These are phyloP conservation scores for Psilocybe mexicana DNA, from an alignment of 1,284 basidiomycete genomes.

Conservation along the genomic window DNA sequence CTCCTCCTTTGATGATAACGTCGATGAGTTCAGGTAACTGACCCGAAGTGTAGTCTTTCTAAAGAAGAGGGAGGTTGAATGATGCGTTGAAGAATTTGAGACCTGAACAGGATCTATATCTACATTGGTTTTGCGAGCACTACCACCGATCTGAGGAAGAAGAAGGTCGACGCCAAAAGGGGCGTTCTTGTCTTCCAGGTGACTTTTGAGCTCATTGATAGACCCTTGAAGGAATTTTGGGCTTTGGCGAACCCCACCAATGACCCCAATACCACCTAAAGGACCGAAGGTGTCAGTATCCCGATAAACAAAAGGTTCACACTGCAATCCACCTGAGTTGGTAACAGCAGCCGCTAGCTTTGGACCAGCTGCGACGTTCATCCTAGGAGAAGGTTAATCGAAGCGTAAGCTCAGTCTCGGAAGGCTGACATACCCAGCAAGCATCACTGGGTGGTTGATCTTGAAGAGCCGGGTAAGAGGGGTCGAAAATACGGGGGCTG, in stretches of 20 bases:
- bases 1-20: constrained; percentile 77
- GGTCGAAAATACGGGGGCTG: constrained; percentile 58
- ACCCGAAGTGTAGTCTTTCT: constrained; percentile 79
- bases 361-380: constrained; percentile 85
- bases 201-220: constrained; percentile 68
- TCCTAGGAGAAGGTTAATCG: constrained; percentile 42
- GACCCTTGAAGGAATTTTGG: constrained; percentile 64
- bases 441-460: constrained; percentile 83
- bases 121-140: constrained; percentile 80
- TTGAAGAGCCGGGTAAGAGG: constrained; percentile 70
- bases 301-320: not conserved
- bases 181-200: constrained; percentile 71
- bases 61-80: constrained; percentile 2
- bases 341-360: constrained; percentile 77
- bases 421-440: constrained; percentile 37
- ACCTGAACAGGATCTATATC: constrained; percentile 15
- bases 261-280: constrained; percentile 78
- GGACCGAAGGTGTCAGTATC: not conserved
- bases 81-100: not conserved
- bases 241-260: constrained; percentile 75
- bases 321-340: constrained; percentile 55
- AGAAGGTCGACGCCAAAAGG: constrained; percentile 85
- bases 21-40: constrained; percentile 75
- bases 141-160: constrained; percentile 78
- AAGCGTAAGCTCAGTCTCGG: not conserved